Evolutionary conservation across 257 asterid genomes (phyloP).

Genomic region (Gentiana straminea): DNA sequence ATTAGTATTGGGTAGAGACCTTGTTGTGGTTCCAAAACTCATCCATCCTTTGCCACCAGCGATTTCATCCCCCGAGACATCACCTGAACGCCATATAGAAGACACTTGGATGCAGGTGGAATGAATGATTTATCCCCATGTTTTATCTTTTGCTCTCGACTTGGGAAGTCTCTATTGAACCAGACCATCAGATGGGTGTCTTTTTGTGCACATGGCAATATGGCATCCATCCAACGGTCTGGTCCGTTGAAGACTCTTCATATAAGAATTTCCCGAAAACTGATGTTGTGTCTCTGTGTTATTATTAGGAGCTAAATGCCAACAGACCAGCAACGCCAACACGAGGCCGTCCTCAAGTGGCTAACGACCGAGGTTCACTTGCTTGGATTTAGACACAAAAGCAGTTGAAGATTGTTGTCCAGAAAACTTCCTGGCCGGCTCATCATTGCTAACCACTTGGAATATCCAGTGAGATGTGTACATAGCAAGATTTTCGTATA

Average conservation of each 20-base stretch:
- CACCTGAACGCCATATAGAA: conserved; percentile 74
- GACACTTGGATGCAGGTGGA: conserved; percentile 98
- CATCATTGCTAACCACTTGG: too few species aligned
- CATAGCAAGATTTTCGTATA: too few species aligned
- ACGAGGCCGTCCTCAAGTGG: conserved; percentile 92
- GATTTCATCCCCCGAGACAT: conserved; percentile 76
- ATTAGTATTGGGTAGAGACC: conserved; percentile 95
- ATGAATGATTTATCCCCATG: conserved; percentile 12
- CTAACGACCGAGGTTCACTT: conserved; percentile 83
- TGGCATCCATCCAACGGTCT: too few species aligned
- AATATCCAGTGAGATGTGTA: too few species aligned
- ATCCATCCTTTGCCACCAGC: conserved; percentile 94
- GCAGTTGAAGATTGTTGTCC: neutral
- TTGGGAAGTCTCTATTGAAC: too few species aligned
- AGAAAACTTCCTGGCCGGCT: neutral
- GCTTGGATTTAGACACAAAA: conserved; percentile 68
- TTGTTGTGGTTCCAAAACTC: conserved; percentile 92
- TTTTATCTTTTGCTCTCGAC: neutral
- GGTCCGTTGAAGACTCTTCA: too few species aligned
- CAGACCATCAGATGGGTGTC: too few species aligned
- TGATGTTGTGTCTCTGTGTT: too few species aligned
- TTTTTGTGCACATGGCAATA: too few species aligned
- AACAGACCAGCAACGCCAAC: conserved; percentile 98
- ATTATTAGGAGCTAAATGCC: conserved; percentile 76
- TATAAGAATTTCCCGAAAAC: too few species aligned